phyloP scores from a whole-genome alignment of 2,329 filamentous ascomycete genomes.

The Incumbomyces delicatus region DNA sequence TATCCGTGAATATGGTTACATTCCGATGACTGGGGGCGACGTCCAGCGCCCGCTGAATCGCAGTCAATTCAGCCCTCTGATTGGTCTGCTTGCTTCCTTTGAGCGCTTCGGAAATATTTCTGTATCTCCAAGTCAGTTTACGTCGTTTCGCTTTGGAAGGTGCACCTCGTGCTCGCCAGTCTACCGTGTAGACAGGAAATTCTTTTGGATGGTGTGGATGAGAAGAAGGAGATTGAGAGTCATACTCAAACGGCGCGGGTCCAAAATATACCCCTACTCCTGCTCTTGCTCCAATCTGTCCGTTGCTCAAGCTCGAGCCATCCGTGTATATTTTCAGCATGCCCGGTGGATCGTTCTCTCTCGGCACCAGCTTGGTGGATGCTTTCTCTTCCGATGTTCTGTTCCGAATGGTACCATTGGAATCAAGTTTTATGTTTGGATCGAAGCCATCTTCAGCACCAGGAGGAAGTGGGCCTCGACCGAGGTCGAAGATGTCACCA shows the following conservation, averaged over 20 bases:
- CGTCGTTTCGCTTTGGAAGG: slow-evolving; percentile 7
- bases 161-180: slow-evolving; percentile 15
- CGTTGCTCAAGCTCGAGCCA: slow-evolving; percentile 52
- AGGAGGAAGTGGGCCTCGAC: slow-evolving; percentile 45
- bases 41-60: slow-evolving; percentile 73
- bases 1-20: slow-evolving; percentile 77
- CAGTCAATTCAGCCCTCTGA: slow-evolving; percentile 88
- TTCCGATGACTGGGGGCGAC: slow-evolving; percentile 57
- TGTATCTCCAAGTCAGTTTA: slow-evolving; percentile 28
- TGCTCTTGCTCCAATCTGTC: slow-evolving; percentile 43
- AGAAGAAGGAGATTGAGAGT: slow-evolving; percentile 11
- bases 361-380: slow-evolving; percentile 35
- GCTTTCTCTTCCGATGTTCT: slow-evolving; percentile 44
- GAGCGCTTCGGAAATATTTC: slow-evolving; percentile 68
- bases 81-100: slow-evolving; percentile 73
- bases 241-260: slow-evolving; percentile 46
- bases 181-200: slow-evolving; percentile 17
- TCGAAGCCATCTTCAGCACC: slow-evolving; percentile 55
- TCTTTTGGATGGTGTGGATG: slow-evolving; percentile 11
- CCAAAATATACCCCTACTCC: slow-evolving; percentile 59
- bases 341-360: slow-evolving; percentile 34
- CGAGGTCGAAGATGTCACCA: slow-evolving; percentile 39
- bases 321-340: slow-evolving; percentile 55
- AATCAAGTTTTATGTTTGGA: slow-evolving; percentile 45
- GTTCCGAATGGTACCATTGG: slow-evolving; percentile 45